Evolutionary conservation across 177 flowering plant species (phyloP).

Genomic region (Tripterygium wilfordii): DNA sequence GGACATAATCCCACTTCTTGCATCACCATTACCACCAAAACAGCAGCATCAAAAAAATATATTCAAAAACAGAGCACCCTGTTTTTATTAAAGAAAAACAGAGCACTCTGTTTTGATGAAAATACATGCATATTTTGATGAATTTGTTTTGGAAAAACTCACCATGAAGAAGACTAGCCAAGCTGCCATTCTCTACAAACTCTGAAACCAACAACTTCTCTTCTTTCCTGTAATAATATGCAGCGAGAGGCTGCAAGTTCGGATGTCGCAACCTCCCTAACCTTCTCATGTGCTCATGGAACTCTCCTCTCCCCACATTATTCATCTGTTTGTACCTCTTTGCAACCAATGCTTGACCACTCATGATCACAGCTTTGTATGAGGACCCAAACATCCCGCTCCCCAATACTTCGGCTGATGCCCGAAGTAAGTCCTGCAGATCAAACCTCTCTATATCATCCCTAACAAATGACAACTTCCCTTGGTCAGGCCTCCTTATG

Average conservation of each 20-base stretch:
- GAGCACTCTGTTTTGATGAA: too few relatives aligned
- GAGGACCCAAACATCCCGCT: conserved; percentile 54
- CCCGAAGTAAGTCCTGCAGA: conserved; percentile 42
- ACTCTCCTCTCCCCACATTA: conserved; percentile 66
- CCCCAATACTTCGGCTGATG: conserved; percentile 55
- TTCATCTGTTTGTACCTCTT: conserved; percentile 81
- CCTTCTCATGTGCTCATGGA: conserved; percentile 87
- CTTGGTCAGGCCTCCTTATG: conserved; percentile 14
- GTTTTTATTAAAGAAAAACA: too few relatives aligned
- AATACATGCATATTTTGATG: neutral
- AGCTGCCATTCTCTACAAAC: conserved; percentile 55
- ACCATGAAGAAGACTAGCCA: conserved; percentile 81
- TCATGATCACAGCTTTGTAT: conserved; percentile 36
- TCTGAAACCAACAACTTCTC: conserved; percentile 76
- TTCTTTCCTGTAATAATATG: conserved; percentile 70
- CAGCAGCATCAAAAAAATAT: neutral
- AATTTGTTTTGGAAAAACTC: neutral
- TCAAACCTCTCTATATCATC: conserved; percentile 39
- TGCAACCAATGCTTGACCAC: conserved; percentile 59
- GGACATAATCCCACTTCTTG: too few relatives aligned
- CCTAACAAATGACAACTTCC: conserved; percentile 35
- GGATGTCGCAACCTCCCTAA: conserved; percentile 66
- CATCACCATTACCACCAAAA: conserved; percentile 5
- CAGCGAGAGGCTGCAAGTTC: conserved; percentile 63
- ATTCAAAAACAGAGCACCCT: neutral